Percentiles rank a stretch among this genome's conserved stretches.
Evolutionary conservation across 2,329 filamentous ascomycete species (phyloP).

Genomic region (Talaromyces marneffei): DNA sequence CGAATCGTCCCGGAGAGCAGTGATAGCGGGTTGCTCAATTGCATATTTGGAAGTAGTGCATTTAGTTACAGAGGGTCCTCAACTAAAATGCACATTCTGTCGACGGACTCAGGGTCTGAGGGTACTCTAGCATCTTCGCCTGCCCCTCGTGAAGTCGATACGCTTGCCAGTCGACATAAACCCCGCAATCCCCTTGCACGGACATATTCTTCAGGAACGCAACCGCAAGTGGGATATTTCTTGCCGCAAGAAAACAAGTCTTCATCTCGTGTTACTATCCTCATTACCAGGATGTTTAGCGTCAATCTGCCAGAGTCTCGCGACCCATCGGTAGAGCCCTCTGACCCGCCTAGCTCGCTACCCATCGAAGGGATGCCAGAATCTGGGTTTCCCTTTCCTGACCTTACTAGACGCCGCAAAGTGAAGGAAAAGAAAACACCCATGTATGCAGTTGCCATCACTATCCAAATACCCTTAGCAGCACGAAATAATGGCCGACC

Average conservation of each 20-base stretch:
- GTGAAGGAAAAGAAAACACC: constrained; percentile 50
- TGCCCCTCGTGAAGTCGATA: constrained; percentile 16
- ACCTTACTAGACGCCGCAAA: constrained; percentile 39
- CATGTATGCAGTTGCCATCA: constrained; percentile 55
- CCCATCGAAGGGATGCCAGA: constrained; percentile 31
- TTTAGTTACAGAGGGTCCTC: constrained; percentile 55
- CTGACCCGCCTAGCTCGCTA: constrained; percentile 26
- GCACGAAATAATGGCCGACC: constrained; percentile 30
- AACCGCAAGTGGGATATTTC: constrained; percentile 16
- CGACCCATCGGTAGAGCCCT: constrained; percentile 30
- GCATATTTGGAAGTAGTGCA: constrained; percentile 56
- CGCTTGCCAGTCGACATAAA: constrained; percentile 15
- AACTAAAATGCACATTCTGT: constrained; percentile 56
- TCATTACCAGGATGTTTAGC: constrained; percentile 56
- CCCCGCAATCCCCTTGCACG: constrained; percentile 32
- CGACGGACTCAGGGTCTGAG: constrained; percentile 33
- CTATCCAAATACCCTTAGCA: constrained; percentile 48
- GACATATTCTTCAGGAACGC: constrained; percentile 34
- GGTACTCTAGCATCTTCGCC: constrained; percentile 23
- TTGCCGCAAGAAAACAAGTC: constrained; percentile 31
- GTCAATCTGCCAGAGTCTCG: constrained; percentile 47
- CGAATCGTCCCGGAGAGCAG: constrained; percentile 43
- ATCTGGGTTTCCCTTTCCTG: constrained; percentile 34
- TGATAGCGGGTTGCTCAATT: constrained; percentile 50
- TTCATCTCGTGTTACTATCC: constrained; percentile 46